Percentiles rank a stretch among this genome's conserved stretches.
Conservation (phyloP, 805 yeast genomes). For the Zygoascus ofunaensis region DNA sequence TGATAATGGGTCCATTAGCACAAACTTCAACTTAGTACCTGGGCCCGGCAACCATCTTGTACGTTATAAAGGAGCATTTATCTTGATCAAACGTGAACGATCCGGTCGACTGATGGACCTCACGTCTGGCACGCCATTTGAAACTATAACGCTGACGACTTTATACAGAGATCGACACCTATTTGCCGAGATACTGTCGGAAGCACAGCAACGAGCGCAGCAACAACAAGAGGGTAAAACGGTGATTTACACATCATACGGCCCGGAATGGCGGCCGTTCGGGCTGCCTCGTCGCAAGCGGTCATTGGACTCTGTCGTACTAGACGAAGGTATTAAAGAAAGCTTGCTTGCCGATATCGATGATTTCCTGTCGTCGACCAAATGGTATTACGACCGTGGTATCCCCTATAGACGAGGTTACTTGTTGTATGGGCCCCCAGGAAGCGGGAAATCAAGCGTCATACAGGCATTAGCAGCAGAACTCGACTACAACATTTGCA, state of each 20-base stretch:
- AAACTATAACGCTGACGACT: conserved; percentile 90
- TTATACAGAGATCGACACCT: conserved; percentile 69
- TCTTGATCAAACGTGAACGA: conserved; percentile 82
- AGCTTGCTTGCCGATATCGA: conserved; percentile 58
- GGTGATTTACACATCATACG: conserved; percentile 89
- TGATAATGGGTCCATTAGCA: conserved; percentile 82
- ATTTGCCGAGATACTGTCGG: conserved; percentile 61
- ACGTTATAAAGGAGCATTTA: conserved; percentile 75
- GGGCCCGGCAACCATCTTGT: conserved; percentile 95
- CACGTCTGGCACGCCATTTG: conserved; percentile 89
- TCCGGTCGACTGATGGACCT: conserved; percentile 81
- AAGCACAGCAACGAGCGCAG: conserved; percentile 78
- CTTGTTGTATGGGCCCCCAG: conserved; percentile 92
- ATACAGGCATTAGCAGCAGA: conserved; percentile 97
- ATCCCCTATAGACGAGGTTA: conserved; percentile 96
- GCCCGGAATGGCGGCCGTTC: conserved; percentile 98
- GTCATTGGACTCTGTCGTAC: conserved; percentile 71
- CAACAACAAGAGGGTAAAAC: conserved; percentile 85
- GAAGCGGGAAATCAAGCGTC: conserved; percentile 91
- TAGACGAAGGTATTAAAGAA: conserved; percentile 69
- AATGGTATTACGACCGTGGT: conserved; percentile 95
- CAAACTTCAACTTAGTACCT: conserved; percentile 86
- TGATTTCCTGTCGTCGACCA: conserved; percentile 70
- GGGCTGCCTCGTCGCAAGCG: conserved; percentile 91
- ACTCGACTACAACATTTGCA: conserved; percentile 89